A percentile compares a stretch with the other conserved stretches of the same genome.
These are phyloP conservation scores for Mycena sanguinolenta DNA, from an alignment of 768 basidiomycete species.

Conservation along the genomic window DNA sequence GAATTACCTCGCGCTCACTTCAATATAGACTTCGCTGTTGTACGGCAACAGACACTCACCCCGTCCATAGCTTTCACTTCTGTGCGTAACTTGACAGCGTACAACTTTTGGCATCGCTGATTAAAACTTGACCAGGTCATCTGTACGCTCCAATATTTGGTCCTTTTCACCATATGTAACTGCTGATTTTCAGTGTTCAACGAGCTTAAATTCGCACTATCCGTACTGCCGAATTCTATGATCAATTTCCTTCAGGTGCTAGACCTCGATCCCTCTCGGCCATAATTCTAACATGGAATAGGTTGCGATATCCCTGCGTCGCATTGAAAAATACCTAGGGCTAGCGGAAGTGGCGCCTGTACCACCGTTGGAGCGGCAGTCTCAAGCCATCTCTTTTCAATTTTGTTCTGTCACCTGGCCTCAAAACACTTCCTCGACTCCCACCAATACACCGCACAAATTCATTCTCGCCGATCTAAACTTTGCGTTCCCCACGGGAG, in stretches of 20 bases:
- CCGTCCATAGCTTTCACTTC: neutral
- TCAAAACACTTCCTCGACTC: constrained; percentile 42
- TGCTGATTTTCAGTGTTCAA: neutral
- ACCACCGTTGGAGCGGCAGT: constrained; percentile 55
- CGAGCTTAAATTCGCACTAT: neutral
- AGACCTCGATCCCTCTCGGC: neutral
- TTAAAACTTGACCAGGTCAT: neutral
- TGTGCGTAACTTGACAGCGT: neutral
- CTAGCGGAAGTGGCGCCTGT: constrained; percentile 68
- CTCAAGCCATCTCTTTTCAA: constrained; percentile 63
- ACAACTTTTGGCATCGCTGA: neutral
- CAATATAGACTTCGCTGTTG: constrained; percentile 67
- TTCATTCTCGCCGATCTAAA: constrained; percentile 69
- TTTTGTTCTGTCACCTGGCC: constrained; percentile 80
- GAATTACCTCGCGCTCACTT: constrained; percentile 58
- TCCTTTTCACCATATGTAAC: neutral
- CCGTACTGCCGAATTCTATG: constrained; percentile 58
- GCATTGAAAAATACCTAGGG: constrained; percentile 38
- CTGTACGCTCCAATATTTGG: neutral
- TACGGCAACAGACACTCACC: constrained; percentile 63
- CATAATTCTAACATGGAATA: neutral
- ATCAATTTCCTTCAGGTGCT: constrained; percentile 66
- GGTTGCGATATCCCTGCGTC: constrained; percentile 15
- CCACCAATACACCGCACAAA: constrained; percentile 64
- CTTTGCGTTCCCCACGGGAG: constrained; percentile 69